phyloP scores from a whole-genome alignment of 495 filamentous ascomycete species.

The Tuber calosporum region DNA sequence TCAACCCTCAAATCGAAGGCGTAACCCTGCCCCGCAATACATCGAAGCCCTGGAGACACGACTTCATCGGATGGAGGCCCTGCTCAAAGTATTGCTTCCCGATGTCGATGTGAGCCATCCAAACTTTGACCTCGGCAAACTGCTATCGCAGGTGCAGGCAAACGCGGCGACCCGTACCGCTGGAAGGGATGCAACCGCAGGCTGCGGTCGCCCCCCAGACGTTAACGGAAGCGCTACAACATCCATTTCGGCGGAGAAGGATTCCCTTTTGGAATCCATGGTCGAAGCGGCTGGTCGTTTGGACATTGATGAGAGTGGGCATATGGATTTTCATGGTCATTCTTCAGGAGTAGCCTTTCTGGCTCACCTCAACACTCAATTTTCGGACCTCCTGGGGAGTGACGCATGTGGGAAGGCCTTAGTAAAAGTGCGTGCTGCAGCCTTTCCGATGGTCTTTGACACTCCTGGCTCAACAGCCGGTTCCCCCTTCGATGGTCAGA shows the following conservation, averaged over 20 bases:
- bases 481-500: constrained; percentile 45
- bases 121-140: constrained; percentile 55
- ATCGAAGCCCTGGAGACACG: constrained; percentile 83
- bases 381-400: constrained; percentile 59
- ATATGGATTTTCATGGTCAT: constrained; percentile 92
- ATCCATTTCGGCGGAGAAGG: constrained; percentile 47
- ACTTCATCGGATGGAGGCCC: constrained; percentile 72
- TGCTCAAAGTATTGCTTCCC: constrained; percentile 73
- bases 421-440: constrained; percentile 29
- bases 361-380: constrained; percentile 73
- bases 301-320: constrained; percentile 81
- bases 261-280: constrained; percentile 87
- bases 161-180: constrained; percentile 18
- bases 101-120: constrained; percentile 80
- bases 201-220: constrained; percentile 11
- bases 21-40: constrained; percentile 91
- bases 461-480: constrained; percentile 59
- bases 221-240: neutral
- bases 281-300: constrained; percentile 81
- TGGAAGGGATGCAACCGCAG: constrained; percentile 11
- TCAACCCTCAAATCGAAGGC: constrained; percentile 88
- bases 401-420: constrained; percentile 34
- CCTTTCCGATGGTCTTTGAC: constrained; percentile 52
- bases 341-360: constrained; percentile 88
- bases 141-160: constrained; percentile 33